These are phyloP conservation scores for Schizophyllum amplum DNA, from an alignment of 1,284 basidiomycete species.

Conservation along the genomic window DNA sequence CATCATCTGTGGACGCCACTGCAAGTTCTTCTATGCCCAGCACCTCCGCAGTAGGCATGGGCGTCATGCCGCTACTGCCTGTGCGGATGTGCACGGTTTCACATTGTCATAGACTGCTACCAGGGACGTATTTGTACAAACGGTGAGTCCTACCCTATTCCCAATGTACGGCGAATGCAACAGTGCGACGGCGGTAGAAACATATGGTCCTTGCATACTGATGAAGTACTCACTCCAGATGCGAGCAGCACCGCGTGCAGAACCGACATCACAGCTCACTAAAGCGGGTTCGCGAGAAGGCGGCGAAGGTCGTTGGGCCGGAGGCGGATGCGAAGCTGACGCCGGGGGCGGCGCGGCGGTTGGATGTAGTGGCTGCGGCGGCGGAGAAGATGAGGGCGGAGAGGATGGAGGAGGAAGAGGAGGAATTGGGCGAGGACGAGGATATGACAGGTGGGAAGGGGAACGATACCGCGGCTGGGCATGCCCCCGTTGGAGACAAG, in stretches of 20 bases:
- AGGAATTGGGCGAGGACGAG: conserved; percentile 7
- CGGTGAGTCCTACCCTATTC: too few species aligned
- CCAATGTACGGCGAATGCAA: background rate
- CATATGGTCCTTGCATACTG: background rate
- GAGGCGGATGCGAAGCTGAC: conserved; percentile 10
- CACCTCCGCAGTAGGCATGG: too few species aligned
- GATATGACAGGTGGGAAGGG: conserved; percentile 9
- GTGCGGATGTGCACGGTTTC: conserved; percentile 29
- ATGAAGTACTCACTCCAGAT: background rate
- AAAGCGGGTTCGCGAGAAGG: conserved; percentile 40
- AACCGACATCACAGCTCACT: conserved; percentile 45
- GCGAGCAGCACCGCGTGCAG: conserved; percentile 45
- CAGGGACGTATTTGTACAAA: conserved; percentile 37
- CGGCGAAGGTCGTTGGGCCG: conserved; percentile 27
- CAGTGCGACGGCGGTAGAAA: too few species aligned
- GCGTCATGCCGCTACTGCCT: background rate
- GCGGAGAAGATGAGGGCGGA: background rate
- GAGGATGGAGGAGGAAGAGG: background rate
- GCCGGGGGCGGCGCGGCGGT: background rate
- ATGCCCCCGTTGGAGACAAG: too few species aligned
- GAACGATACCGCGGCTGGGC: too few species aligned
- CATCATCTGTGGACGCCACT: too few species aligned
- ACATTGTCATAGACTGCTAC: conserved; percentile 44
- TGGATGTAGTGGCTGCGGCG: background rate
- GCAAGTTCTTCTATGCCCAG: too few species aligned